phyloP scores from a whole-genome alignment of 2,329 filamentous ascomycete species.

The Beauveria bassiana region DNA sequence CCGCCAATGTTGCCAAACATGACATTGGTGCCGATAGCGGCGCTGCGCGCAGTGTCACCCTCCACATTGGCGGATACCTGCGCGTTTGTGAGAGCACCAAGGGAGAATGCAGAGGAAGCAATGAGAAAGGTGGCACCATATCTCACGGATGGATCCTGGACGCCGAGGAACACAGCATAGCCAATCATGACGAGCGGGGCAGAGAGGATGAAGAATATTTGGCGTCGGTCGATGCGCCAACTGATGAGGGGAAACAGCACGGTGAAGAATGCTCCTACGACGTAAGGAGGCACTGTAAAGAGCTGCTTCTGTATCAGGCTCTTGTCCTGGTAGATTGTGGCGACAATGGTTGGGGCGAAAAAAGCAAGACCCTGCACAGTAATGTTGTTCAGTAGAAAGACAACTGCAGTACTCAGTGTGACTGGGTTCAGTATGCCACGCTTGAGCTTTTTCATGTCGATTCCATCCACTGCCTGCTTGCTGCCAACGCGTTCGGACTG shows the following conservation, averaged over 20 bases:
- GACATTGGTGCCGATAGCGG: conserved; percentile 57
- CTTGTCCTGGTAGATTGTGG: conserved; percentile 54
- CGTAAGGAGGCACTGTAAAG: conserved; percentile 62
- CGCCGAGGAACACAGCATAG: conserved; percentile 63
- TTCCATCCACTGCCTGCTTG: conserved; percentile 55
- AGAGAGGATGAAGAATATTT: conserved; percentile 51
- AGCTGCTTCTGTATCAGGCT: conserved; percentile 56
- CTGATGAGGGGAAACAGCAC: conserved; percentile 53
- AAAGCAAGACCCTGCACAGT: conserved; percentile 65
- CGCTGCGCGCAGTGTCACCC: conserved; percentile 59
- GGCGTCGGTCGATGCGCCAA: conserved; percentile 52
- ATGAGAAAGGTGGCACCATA: conserved; percentile 68
- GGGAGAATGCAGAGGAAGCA: conserved; percentile 53
- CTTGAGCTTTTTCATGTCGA: conserved; percentile 50
- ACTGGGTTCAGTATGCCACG: conserved; percentile 58
- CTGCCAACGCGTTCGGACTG: conserved; percentile 60
- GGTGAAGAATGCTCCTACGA: conserved; percentile 61
- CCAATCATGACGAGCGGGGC: conserved; percentile 60
- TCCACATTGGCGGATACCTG: conserved; percentile 64
- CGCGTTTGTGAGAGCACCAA: conserved; percentile 58
- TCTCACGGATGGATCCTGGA: conserved; percentile 40
- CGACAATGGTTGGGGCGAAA: conserved; percentile 62
- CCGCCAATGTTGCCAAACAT: conserved; percentile 71
- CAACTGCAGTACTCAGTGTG: conserved; percentile 45
- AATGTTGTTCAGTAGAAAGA: conserved; percentile 60